Base-by-base conservation (phyloP, 2,329 filamentous ascomycete genomes). In the Aspergillus thermomutatus region DNA sequence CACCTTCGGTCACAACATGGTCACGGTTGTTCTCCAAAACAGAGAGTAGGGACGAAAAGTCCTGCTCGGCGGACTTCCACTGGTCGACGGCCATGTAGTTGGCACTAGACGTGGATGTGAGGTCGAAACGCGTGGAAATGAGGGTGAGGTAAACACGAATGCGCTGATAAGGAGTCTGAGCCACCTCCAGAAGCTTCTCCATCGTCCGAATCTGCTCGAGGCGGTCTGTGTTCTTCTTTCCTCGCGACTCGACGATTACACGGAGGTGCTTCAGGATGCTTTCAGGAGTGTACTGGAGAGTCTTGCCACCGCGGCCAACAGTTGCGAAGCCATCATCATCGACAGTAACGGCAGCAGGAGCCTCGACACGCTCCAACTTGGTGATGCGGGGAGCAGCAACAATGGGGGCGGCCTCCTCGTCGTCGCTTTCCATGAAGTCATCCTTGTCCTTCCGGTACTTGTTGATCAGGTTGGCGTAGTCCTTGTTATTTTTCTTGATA, bases 401-500 rank as follows among this genome's bases (percentile, higher is more conserved):
- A 37, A 76, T 79, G 5, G 62, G 56, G 60, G 62, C 53, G 57
- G 88, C 87, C 68, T 89, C 88, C 63, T 92, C 89, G 52, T 91
- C 87, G 23, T 92, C 87, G 47, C 90, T 90, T 74, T 89, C 87
- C 90, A 97, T 92, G 78, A 88, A 97, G 19, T 80, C 87, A 63
- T 93, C 91, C 76, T 93, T 91, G 75, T 96, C 86, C 62, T 85
- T 87, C 65, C 90, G 84, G 81, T 93, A 99, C 62, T 87, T 84
- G 66, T 96, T 91, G 68, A 99, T 88, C 71, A 96, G 90, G 60
- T 84, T 81, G 71, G 91, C 86, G 79, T 93, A 93, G 63, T 97
- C 93, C 80, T 96, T 95, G 83, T 93, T 96, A 80, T 93, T 93
- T 85, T 97, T 97, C 86, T 93, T 92, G 81, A 99, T 91, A 80